Evolutionary conservation across 2,329 filamentous ascomycete genomes (phyloP).

Genomic region (Thelonectria blattea): DNA sequence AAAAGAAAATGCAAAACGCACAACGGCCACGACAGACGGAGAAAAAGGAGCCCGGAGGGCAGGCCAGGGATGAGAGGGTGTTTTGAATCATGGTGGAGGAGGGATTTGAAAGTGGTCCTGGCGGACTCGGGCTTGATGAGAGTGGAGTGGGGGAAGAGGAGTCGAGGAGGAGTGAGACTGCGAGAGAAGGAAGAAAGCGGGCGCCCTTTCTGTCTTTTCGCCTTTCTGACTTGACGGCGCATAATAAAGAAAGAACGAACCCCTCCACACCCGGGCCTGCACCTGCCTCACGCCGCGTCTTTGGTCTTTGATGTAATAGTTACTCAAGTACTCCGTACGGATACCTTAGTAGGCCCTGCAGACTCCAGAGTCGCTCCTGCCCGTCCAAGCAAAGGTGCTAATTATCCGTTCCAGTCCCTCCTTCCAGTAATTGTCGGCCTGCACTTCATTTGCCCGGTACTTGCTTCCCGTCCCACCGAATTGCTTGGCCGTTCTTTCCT

Average conservation of each 20-base stretch:
- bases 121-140: not conserved
- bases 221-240: slow-evolving; percentile 12
- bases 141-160: not conserved
- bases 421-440: too few relatives aligned
- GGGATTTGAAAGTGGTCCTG: slow-evolving; percentile 21
- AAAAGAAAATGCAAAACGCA: not conserved
- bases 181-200: slow-evolving; percentile 6
- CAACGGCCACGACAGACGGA: not conserved
- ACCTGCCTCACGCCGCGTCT: not conserved
- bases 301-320: not conserved
- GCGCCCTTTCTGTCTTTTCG: slow-evolving; percentile 1
- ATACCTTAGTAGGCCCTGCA: too few relatives aligned
- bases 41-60: slow-evolving; percentile 21
- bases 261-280: slow-evolving; percentile 11
- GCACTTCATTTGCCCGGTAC: too few relatives aligned
- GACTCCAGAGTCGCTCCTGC: too few relatives aligned
- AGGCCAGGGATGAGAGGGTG: slow-evolving; percentile 28
- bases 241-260: slow-evolving; percentile 22
- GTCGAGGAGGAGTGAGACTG: slow-evolving; percentile 11
- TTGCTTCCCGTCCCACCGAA: not conserved
- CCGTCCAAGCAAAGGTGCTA: too few relatives aligned
- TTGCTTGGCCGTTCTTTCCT: slow-evolving; percentile 1
- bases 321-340: too few relatives aligned
- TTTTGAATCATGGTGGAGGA: slow-evolving; percentile 22
- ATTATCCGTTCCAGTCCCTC: not conserved